Conservation (phyloP, 306 rosid species). For the Heteromeles arbutifolia region DNA sequence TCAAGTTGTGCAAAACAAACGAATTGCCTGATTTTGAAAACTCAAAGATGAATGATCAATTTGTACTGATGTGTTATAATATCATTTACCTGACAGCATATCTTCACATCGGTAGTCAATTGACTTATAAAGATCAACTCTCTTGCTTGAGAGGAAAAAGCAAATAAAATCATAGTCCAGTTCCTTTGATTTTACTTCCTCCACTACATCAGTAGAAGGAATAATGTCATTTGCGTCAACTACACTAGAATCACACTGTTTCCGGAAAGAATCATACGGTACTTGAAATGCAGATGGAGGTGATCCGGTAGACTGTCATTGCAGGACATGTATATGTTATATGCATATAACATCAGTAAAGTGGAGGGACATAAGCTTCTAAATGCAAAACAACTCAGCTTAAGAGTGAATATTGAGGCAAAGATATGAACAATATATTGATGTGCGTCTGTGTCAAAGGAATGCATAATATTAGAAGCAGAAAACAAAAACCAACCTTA, state of each 20-base stretch:
- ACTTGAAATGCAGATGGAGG: constrained; percentile 93
- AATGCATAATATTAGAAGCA: constrained; percentile 1
- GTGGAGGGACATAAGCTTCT: neutral
- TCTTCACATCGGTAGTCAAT: constrained; percentile 86
- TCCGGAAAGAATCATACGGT: constrained; percentile 74
- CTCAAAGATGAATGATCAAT: neutral
- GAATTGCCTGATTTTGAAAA: neutral
- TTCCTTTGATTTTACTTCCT: constrained; percentile 40
- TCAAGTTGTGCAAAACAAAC: neutral
- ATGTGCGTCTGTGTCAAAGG: neutral
- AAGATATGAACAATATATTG: neutral
- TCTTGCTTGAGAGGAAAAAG: constrained; percentile 75
- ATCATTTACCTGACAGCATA: constrained; percentile 67
- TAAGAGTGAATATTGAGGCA: neutral
- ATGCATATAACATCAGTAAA: neutral
- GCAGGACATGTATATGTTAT: constrained; percentile 20
- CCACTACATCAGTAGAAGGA: constrained; percentile 18
- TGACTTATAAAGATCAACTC: constrained; percentile 67
- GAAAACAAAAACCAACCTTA: constrained; percentile 45
- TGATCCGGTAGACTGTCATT: constrained; percentile 93
- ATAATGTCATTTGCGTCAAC: constrained; percentile 33
- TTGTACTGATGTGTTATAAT: neutral
- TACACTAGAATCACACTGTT: constrained; percentile 37
- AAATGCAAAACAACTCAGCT: neutral
- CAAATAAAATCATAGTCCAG: constrained; percentile 74